Conservation (phyloP, 129 eudicot genomes). For the Ambrosia artemisiifolia region DNA sequence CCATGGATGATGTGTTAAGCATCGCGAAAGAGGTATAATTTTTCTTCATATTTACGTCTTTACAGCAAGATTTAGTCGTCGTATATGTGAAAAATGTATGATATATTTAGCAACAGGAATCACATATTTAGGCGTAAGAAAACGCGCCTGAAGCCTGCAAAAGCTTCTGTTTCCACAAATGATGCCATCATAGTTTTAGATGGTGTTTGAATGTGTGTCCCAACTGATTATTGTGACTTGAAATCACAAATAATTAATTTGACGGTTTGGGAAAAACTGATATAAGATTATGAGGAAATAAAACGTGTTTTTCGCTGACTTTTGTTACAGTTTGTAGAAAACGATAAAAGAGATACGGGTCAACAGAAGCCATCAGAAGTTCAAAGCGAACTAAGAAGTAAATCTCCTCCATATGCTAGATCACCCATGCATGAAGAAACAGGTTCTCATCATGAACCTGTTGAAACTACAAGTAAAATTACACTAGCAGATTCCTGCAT, state of each 20-base stretch:
- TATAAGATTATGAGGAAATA: background rate
- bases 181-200: background rate
- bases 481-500: conserved; percentile 11
- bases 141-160: background rate
- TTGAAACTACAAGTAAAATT: conserved; percentile 22
- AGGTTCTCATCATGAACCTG: conserved; percentile 11
- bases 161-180: background rate
- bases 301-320: conserved; percentile 3
- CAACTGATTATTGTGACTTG: background rate
- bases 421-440: conserved; percentile 22
- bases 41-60: conserved; percentile 7
- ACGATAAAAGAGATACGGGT: conserved; percentile 24
- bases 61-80: background rate
- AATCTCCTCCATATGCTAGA: conserved; percentile 10
- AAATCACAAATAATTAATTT: background rate
- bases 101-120: background rate
- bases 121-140: background rate
- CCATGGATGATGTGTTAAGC: conserved; percentile 66
- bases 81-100: background rate
- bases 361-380: conserved; percentile 22
- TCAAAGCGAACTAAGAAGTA: conserved; percentile 15
- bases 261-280: background rate
- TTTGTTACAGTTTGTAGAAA: conserved; percentile 51
- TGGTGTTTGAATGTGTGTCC: background rate
- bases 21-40: conserved; percentile 59